Conservation (phyloP, 2,329 filamentous ascomycete species). For the Diaporthe citrichinensis region DNA sequence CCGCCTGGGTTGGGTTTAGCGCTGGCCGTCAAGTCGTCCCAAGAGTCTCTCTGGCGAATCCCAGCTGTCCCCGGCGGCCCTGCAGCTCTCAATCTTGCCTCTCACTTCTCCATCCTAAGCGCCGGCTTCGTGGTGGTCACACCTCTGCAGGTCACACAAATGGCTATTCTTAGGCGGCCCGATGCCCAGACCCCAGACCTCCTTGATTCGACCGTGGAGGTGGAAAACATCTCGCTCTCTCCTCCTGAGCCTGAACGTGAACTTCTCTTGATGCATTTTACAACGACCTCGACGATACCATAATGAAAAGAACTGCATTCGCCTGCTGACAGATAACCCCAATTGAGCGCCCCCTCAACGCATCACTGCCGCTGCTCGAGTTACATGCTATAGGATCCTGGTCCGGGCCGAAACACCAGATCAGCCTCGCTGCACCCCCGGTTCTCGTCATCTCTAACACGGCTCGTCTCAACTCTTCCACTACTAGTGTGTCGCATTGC, state of each 20-base stretch:
- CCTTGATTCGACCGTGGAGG: slow-evolving; percentile 22
- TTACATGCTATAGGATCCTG: slow-evolving; percentile 47
- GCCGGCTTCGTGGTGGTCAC: slow-evolving; percentile 40
- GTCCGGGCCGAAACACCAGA: slow-evolving; percentile 54
- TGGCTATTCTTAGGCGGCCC: slow-evolving; percentile 38
- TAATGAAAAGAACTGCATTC: slow-evolving; percentile 16
- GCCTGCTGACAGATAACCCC: slow-evolving; percentile 21
- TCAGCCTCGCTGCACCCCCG: slow-evolving; percentile 51
- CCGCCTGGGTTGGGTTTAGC: slow-evolving; percentile 32
- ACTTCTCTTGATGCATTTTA: slow-evolving; percentile 12
- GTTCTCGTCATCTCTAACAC: slow-evolving; percentile 61
- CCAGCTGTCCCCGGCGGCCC: slow-evolving; percentile 23
- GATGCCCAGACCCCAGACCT: slow-evolving; percentile 32
- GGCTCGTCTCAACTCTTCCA: slow-evolving; percentile 58
- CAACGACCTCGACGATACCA: slow-evolving; percentile 14
- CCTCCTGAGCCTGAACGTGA: neutral
- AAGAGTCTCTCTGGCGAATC: slow-evolving; percentile 39
- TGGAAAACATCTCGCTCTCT: slow-evolving; percentile 15
- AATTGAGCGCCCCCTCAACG: slow-evolving; percentile 3
- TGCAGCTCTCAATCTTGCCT: slow-evolving; percentile 39
- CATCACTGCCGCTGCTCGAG: slow-evolving; percentile 26
- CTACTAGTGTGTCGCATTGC: slow-evolving; percentile 47
- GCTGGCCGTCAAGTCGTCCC: neutral
- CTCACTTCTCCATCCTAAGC: slow-evolving; percentile 41
- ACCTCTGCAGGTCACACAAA: slow-evolving; percentile 39